These are phyloP conservation scores for Carex littledalei DNA, from an alignment of 176 grass and related monocot species.

Conservation along the genomic window DNA sequence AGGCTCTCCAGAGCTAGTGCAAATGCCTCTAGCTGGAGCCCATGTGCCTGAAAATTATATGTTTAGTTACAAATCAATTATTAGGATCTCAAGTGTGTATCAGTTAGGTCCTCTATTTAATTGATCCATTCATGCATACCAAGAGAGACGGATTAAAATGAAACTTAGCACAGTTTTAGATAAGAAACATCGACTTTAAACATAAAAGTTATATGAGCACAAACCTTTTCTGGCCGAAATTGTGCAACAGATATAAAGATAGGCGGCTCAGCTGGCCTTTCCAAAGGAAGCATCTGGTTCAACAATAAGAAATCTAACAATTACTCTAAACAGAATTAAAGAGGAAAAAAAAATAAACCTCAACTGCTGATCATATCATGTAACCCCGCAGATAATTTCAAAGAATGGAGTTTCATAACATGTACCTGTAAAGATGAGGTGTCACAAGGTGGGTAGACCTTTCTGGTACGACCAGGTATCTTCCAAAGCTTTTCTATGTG, in stretches of 20 bases:
- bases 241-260: slow-evolving; percentile 89
- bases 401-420: slow-evolving; percentile 10
- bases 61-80: neutral
- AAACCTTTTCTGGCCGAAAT: slow-evolving; percentile 97
- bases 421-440: slow-evolving; percentile 74
- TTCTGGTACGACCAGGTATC: slow-evolving; percentile 67
- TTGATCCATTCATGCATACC: neutral
- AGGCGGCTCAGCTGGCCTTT: slow-evolving; percentile 51
- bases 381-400: slow-evolving; percentile 6
- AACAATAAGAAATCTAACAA: slow-evolving; percentile 19
- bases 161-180: neutral
- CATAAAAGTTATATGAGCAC: neutral
- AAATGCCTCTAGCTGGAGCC: slow-evolving; percentile 92
- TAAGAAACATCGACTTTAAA: neutral
- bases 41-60: slow-evolving; percentile 57
- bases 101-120: neutral
- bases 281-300: slow-evolving; percentile 70
- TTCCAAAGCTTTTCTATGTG: slow-evolving; percentile 80
- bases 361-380: neutral
- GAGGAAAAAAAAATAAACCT: neutral
- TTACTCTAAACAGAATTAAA: neutral
- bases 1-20: slow-evolving; percentile 60
- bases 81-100: neutral
- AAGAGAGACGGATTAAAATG: neutral
- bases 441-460: slow-evolving; percentile 90